phyloP scores from a whole-genome alignment of 2,329 filamentous ascomycete genomes.

The Paecilomyces fulvus region DNA sequence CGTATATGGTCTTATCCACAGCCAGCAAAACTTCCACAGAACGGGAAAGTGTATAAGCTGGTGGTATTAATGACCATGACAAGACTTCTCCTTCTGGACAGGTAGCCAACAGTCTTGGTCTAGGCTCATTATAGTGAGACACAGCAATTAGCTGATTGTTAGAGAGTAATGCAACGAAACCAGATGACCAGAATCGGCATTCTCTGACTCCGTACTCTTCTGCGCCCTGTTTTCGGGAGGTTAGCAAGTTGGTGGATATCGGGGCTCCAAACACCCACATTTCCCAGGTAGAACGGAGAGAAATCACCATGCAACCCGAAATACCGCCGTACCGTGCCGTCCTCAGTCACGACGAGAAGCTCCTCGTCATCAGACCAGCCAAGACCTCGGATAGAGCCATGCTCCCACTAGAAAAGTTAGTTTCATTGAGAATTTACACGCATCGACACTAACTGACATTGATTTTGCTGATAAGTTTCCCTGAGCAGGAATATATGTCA shows the following conservation, averaged over 20 bases:
- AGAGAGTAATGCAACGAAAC: constrained; percentile 84
- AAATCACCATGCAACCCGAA: constrained; percentile 92
- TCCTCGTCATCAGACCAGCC: constrained; percentile 97
- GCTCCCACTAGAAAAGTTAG: constrained; percentile 62
- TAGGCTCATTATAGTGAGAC: constrained; percentile 81
- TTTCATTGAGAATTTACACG: constrained; percentile 3
- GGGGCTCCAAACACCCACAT: constrained; percentile 37
- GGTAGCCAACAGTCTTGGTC: constrained; percentile 70
- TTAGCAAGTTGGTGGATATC: constrained; percentile 8
- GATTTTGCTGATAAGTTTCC: constrained; percentile 76
- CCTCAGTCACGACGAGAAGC: constrained; percentile 76
- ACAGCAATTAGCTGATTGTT: constrained; percentile 85
- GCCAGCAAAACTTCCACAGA: constrained; percentile 90
- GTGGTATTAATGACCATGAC: constrained; percentile 83
- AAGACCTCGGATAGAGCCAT: constrained; percentile 74
- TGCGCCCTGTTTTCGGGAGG: constrained; percentile 48
- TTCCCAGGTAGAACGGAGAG: constrained; percentile 83
- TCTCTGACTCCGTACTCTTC: constrained; percentile 79
- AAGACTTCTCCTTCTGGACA: constrained; percentile 71
- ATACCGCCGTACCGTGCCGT: constrained; percentile 85
- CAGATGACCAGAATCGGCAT: constrained; percentile 85
- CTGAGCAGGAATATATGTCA: constrained; percentile 88
- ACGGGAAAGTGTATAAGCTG: constrained; percentile 77
- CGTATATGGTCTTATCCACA: constrained; percentile 73
- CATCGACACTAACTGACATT: constrained; percentile 37